phyloP scores from a whole-genome alignment of 768 basidiomycete species.

The Suillus weaverae region DNA sequence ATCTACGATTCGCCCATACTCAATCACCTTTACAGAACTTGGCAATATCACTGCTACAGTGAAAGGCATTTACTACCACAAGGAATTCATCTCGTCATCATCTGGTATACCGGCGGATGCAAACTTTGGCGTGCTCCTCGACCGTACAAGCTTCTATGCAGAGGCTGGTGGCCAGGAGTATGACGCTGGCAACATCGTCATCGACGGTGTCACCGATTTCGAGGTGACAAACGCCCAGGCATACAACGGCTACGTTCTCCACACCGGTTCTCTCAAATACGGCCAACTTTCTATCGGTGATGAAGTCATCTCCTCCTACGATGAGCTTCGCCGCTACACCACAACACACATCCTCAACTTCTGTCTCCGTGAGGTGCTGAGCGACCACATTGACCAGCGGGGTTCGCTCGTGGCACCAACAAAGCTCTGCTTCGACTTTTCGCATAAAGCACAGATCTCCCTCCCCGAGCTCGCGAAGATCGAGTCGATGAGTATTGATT shows the following conservation, averaged over 20 bases:
- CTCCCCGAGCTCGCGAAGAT: slow-evolving; percentile 77
- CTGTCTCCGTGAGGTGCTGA: slow-evolving; percentile 87
- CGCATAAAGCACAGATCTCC: slow-evolving; percentile 88
- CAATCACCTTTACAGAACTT: slow-evolving; percentile 45
- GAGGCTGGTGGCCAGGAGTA: slow-evolving; percentile 97
- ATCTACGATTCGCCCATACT: not conserved
- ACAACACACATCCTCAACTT: slow-evolving; percentile 98
- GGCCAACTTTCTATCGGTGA: slow-evolving; percentile 78
- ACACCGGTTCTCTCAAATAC: slow-evolving; percentile 89
- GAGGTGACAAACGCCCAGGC: slow-evolving; percentile 91
- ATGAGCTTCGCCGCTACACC: slow-evolving; percentile 96
- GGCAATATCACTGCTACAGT: slow-evolving; percentile 77
- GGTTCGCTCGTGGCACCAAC: slow-evolving; percentile 95
- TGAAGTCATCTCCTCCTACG: slow-evolving; percentile 85
- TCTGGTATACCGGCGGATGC: slow-evolving; percentile 59
- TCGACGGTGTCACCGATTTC: slow-evolving; percentile 90
- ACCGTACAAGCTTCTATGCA: slow-evolving; percentile 95
- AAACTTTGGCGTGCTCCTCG: slow-evolving; percentile 83
- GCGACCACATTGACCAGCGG: slow-evolving; percentile 97
- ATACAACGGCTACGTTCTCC: slow-evolving; percentile 94
- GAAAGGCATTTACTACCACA: slow-evolving; percentile 83
- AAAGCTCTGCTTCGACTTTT: slow-evolving; percentile 98
- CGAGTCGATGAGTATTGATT: slow-evolving; percentile 79
- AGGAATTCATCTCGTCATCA: slow-evolving; percentile 72
- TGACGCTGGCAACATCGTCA: slow-evolving; percentile 92